A percentile compares a stretch with the other conserved stretches of the same genome.
Evolutionary conservation across 345 rosid species (phyloP).

Genomic region (Durio zibethinus): DNA sequence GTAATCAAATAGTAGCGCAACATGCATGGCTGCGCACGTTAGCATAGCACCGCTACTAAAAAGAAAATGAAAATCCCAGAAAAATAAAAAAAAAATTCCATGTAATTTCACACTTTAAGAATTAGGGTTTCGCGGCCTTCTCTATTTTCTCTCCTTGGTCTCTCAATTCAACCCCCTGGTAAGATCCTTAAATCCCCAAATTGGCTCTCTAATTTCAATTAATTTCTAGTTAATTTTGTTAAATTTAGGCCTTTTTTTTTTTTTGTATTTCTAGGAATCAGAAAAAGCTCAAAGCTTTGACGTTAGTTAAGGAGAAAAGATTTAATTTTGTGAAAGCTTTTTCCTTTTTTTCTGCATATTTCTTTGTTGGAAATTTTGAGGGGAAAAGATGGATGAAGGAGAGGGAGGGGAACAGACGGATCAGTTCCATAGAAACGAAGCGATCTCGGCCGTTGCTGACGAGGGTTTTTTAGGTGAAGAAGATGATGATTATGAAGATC

Average conservation of each 20-base stretch:
- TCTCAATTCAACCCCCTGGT: background rate
- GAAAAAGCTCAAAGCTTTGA: background rate
- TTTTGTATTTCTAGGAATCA: background rate
- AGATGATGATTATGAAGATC: constrained; percentile 15
- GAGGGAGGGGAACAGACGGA: background rate
- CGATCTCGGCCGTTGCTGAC: constrained; percentile 6
- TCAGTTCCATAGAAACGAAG: constrained; percentile 7
- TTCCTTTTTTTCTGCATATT: no score
- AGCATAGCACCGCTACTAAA: background rate
- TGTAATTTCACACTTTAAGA: background rate
- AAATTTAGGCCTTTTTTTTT: background rate
- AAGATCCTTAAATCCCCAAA: background rate
- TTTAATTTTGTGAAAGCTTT: no score
- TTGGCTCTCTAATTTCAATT: background rate
- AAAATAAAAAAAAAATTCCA: background rate
- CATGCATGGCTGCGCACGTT: background rate
- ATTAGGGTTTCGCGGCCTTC: background rate
- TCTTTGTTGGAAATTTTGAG: background rate
- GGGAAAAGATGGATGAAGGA: constrained; percentile 9
- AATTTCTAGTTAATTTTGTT: background rate
- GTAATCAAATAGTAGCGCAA: background rate
- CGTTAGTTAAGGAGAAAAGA: background rate
- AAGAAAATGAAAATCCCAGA: background rate
- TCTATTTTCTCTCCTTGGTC: background rate
- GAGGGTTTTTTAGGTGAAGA: constrained; percentile 11